Evolutionary conservation across 2,329 filamentous ascomycete species (phyloP), one percentile per base, ranked within the genome.

Genomic region (Calonectria fujianensis): DNA sequence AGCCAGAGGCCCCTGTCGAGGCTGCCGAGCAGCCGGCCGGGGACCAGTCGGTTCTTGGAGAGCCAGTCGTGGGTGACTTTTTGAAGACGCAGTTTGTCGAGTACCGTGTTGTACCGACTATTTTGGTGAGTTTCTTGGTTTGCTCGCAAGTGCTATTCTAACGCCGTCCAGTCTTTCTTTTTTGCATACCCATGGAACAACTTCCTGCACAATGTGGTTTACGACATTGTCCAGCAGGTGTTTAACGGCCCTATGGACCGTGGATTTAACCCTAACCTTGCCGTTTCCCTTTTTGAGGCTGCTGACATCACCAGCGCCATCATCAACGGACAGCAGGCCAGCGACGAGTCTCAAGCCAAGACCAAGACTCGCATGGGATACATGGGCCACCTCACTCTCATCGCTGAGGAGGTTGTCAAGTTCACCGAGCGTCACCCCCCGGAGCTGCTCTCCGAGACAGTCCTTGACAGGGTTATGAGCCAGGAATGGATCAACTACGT

Each of bases 151-250:
- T 50, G 37, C 41, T 50, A 31, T 67, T 65, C 79, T 82, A 77
- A 80, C 67, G 9, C 31, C 1, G 29, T 8, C 2, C 77, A 97
- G 95, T 95, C 96, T 72, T 98, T 98, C 88, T 99, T 99, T 87
- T 99, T 99, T 88, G 93, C 94, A 74, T 99, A 98, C 82, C 96
- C 97, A 1, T 99, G 97, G 97, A 99, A 99, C 86, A 99, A 99
- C 85, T 99, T 99, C 83, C 90, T 99, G 57, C 97, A 99, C 86
- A 99, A 99, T 82, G 97, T 99, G 54, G 97, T 99, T 63, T 99
- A 99, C 83, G 97, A 99, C 84, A 96, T 99, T 82, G 95, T 99
- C 54, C 97, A 99, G 85, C 97, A 99, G 87, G 97, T 99, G 1
- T 98, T 99, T 85, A 99, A 99, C 83, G 97, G 97, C 11, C 96